Conservation (phyloP, 176 grass and related monocot species). For the Cymbopogon citratus region DNA sequence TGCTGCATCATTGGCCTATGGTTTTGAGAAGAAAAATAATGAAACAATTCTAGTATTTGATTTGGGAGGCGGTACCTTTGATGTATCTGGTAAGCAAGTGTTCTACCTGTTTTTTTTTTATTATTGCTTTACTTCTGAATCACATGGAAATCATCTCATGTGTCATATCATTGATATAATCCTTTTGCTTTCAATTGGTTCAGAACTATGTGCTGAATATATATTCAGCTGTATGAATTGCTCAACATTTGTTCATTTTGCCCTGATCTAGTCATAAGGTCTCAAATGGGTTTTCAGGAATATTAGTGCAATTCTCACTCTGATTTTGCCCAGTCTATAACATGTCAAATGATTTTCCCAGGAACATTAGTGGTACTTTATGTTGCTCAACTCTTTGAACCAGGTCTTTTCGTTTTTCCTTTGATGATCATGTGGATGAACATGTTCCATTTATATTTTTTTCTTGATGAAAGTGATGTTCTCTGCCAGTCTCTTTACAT, state of each 20-base stretch:
- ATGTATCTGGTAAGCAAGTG: conserved; percentile 78
- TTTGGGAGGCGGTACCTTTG: conserved; percentile 96
- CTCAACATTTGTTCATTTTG: background rate
- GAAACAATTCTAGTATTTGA: conserved; percentile 98
- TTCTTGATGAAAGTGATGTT: background rate
- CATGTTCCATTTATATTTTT: background rate
- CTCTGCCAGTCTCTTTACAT: background rate
- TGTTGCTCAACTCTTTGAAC: background rate
- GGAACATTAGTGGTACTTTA: background rate
- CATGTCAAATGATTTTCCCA: background rate
- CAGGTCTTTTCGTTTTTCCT: background rate
- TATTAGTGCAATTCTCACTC: background rate
- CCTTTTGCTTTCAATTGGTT: background rate
- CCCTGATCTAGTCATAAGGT: background rate
- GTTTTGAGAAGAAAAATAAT: conserved; percentile 98
- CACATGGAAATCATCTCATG: background rate
- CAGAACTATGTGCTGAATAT: background rate
- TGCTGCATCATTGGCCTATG: conserved; percentile 95
- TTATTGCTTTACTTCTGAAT: conserved; percentile 1
- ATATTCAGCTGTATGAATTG: background rate
- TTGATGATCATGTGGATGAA: background rate
- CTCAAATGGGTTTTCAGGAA: background rate
- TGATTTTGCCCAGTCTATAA: background rate
- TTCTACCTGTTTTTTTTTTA: background rate
- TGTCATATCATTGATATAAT: background rate